These are phyloP conservation scores for Pestalotiopsis sp. DNA, from an alignment of 2,329 filamentous ascomycete species.

Conservation along the genomic window DNA sequence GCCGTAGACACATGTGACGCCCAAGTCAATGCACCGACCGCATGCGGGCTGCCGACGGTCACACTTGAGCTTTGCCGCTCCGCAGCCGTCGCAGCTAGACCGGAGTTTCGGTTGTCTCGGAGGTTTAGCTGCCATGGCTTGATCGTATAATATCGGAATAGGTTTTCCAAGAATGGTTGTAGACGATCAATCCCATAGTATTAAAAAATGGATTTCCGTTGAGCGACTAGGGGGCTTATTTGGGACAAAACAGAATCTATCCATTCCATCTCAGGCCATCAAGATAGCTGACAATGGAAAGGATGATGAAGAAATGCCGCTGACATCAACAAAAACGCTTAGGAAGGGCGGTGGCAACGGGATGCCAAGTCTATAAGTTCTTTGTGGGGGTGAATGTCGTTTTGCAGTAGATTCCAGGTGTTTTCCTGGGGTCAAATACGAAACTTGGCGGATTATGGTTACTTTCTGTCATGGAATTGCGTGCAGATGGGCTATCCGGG, in stretches of 20 bases:
- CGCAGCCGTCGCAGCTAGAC: constrained; percentile 20
- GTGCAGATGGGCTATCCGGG: background rate
- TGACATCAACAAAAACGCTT: background rate
- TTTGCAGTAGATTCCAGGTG: background rate
- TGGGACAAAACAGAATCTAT: no score
- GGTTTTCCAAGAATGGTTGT: background rate
- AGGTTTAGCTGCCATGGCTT: background rate
- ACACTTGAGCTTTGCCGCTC: constrained; percentile 20
- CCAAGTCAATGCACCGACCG: constrained; percentile 15
- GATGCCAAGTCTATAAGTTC: background rate
- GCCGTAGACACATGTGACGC: constrained; percentile 23
- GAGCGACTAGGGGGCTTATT: no score
- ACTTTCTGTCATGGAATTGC: background rate
- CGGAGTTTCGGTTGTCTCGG: constrained; percentile 13
- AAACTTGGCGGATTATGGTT: background rate
- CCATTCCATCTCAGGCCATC: no score
- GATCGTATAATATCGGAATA: background rate
- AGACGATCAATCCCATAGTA: background rate
- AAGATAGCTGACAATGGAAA: no score
- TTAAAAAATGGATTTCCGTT: background rate
- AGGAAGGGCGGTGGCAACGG: background rate
- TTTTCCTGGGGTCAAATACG: background rate
- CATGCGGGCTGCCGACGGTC: constrained; percentile 18
- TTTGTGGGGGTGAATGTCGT: background rate
- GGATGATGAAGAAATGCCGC: background rate